phyloP scores from a whole-genome alignment of 2,329 filamentous ascomycete species.

The Epicoccum sorghinum region DNA sequence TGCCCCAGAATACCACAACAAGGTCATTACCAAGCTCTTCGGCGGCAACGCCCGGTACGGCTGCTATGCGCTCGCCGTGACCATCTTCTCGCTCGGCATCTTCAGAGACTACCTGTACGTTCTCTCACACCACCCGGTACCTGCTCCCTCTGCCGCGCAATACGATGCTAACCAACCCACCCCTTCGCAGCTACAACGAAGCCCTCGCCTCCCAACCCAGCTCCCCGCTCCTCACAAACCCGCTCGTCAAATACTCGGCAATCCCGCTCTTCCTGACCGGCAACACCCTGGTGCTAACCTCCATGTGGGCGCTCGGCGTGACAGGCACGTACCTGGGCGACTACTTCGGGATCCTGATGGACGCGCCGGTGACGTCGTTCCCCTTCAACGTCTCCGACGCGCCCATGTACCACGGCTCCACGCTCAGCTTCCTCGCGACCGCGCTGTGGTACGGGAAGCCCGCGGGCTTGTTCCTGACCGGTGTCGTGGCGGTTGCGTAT shows the following conservation, averaged over 20 bases:
- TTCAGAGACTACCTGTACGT: slow-evolving; percentile 70
- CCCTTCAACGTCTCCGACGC: slow-evolving; percentile 90
- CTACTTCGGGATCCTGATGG: slow-evolving; percentile 99
- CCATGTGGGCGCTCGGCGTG: slow-evolving; percentile 89
- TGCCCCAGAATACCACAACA: slow-evolving; percentile 82
- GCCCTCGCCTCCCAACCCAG: slow-evolving; percentile 78
- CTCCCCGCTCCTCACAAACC: slow-evolving; percentile 72
- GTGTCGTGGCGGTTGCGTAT: slow-evolving; percentile 78
- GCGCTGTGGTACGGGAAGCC: slow-evolving; percentile 86
- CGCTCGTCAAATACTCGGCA: slow-evolving; percentile 66
- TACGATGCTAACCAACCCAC: background rate
- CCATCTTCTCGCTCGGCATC: slow-evolving; percentile 91
- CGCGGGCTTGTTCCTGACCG: slow-evolving; percentile 79
- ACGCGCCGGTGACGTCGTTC: slow-evolving; percentile 90
- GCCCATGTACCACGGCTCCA: slow-evolving; percentile 96
- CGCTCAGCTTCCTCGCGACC: slow-evolving; percentile 88
- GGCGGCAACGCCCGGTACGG: slow-evolving; percentile 76
- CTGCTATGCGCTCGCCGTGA: slow-evolving; percentile 86
- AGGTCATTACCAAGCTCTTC: slow-evolving; percentile 85
- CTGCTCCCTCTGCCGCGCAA: background rate
- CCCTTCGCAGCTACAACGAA: slow-evolving; percentile 72
- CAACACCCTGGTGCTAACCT: slow-evolving; percentile 84
- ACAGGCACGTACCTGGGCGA: slow-evolving; percentile 97
- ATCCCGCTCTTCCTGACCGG: slow-evolving; percentile 74
- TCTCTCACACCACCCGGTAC: background rate